Evolutionary conservation across 2,329 filamentous ascomycete genomes (phyloP).

Genomic region (Magnaporthiopsis rhizophila): DNA sequence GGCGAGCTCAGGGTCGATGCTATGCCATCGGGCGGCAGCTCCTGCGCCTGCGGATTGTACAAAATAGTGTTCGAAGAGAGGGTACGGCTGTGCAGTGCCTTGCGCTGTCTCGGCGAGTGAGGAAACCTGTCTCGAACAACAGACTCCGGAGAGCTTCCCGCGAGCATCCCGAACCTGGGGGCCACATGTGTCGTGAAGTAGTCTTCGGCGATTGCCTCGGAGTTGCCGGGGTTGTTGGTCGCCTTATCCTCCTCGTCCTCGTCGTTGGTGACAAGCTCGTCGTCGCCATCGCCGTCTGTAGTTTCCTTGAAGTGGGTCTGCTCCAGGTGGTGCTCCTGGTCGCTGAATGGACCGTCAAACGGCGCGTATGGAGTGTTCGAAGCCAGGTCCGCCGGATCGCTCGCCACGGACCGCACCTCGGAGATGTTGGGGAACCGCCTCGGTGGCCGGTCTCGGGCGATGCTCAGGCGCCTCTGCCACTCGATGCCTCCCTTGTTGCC

Average conservation of each 20-base stretch:
- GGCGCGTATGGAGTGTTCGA: conserved; percentile 31
- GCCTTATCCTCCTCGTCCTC: conserved; percentile 52
- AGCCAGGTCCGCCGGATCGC: conserved; percentile 55
- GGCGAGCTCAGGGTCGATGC: conserved; percentile 2
- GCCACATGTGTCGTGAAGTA: conserved; percentile 48
- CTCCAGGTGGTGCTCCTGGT: conserved; percentile 15
- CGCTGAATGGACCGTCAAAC: conserved; percentile 17
- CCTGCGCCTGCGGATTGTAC: conserved; percentile 54
- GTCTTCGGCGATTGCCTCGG: conserved; percentile 31
- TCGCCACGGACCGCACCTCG: conserved; percentile 51
- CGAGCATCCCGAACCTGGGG: conserved; percentile 12
- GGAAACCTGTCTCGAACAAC: conserved; percentile 10
- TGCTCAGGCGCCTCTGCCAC: conserved; percentile 46
- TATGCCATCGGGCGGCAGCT: background rate
- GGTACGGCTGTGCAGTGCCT: conserved; percentile 58
- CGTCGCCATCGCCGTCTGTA: conserved; percentile 81
- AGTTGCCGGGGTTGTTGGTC: conserved; percentile 29
- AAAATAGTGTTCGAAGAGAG: conserved; percentile 77
- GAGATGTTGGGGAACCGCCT: conserved; percentile 42
- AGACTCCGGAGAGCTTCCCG: conserved; percentile 6
- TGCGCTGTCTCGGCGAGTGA: conserved; percentile 23
- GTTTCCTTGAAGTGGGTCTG: conserved; percentile 47
- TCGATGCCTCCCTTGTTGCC: conserved; percentile 30
- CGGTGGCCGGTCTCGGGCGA: conserved; percentile 37
- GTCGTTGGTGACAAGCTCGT: conserved; percentile 78